These are phyloP conservation scores for Chlorella variabilis DNA, from an alignment of 163 green algal species.

Conservation along the genomic window DNA sequence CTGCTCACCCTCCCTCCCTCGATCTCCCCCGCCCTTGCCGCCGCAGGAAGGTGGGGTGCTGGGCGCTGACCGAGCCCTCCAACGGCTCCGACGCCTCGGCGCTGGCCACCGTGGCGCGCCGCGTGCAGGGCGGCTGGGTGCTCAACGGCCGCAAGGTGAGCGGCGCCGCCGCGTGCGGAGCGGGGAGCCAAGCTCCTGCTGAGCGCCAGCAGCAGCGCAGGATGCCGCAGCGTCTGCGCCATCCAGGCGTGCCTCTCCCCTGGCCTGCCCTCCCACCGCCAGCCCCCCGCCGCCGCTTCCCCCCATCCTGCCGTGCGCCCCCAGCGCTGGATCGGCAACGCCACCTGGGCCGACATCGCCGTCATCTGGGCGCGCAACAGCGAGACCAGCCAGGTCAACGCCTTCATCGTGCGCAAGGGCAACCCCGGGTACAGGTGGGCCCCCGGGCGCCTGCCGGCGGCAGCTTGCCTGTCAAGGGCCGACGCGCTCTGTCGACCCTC, in stretches of 20 bases:
- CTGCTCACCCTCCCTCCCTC: no score
- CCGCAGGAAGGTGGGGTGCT: constrained; percentile 71
- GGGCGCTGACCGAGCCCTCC: constrained; percentile 93
- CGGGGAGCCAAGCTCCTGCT: no score
- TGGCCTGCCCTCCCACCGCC: no score
- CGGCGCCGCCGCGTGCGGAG: no score
- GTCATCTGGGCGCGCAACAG: constrained; percentile 88
- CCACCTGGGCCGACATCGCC: constrained; percentile 87
- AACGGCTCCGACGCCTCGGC: constrained; percentile 90
- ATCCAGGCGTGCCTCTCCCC: no score
- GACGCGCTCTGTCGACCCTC: no score
- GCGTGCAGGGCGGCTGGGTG: constrained; percentile 77
- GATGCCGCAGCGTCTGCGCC: not conserved
- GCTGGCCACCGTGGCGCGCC: constrained; percentile 81
- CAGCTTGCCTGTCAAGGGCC: no score
- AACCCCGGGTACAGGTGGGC: constrained; percentile 78
- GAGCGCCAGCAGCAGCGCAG: not conserved
- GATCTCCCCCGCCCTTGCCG: no score
- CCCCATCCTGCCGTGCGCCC: not conserved
- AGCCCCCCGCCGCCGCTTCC: not conserved
- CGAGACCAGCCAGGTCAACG: constrained; percentile 83
- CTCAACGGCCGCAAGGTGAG: constrained; percentile 87
- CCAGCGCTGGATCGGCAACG: constrained; percentile 91
- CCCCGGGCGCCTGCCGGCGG: no score
- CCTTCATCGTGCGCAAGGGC: constrained; percentile 94